A percentile compares a stretch with the other conserved stretches of the same genome.
Conservation (phyloP, 2,329 filamentous ascomycete genomes). For the Exophiala oligosperma region DNA sequence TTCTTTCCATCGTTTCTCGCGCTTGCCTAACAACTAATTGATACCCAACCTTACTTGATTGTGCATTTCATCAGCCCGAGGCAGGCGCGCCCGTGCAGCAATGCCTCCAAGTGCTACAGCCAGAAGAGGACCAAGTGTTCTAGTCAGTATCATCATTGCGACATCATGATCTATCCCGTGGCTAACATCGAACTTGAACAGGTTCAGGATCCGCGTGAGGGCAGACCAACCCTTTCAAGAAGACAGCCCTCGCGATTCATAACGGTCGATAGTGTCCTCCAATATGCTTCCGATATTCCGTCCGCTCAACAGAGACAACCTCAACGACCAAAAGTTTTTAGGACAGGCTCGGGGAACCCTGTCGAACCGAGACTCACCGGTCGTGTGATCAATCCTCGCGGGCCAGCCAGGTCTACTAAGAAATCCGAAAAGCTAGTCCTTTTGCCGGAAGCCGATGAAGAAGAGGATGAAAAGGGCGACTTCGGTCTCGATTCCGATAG, state of each 20-base stretch:
- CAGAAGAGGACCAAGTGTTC: constrained; percentile 62
- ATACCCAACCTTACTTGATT: neutral
- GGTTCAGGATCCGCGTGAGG: constrained; percentile 27
- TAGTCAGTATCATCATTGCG: constrained; percentile 42
- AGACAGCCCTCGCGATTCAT: constrained; percentile 69
- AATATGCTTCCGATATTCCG: constrained; percentile 91
- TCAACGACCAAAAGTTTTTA: constrained; percentile 48
- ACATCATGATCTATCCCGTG: constrained; percentile 18
- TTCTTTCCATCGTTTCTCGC: too few relatives aligned
- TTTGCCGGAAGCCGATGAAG: constrained; percentile 73
- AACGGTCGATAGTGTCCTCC: constrained; percentile 88
- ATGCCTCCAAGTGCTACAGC: constrained; percentile 26
- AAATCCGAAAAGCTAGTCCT: constrained; percentile 96
- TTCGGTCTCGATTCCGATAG: constrained; percentile 58
- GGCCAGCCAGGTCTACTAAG: constrained; percentile 88
- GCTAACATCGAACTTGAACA: constrained; percentile 20
- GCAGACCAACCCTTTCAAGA: constrained; percentile 30
- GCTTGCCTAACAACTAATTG: too few relatives aligned
- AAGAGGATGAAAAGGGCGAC: constrained; percentile 56
- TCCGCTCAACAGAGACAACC: constrained; percentile 84
- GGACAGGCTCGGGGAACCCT: constrained; percentile 38
- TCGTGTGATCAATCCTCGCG: constrained; percentile 57
- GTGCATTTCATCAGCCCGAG: neutral
- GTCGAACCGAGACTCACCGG: constrained; percentile 57
- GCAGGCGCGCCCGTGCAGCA: neutral